Percentiles rank a stretch among this genome's conserved stretches.
These are phyloP conservation scores for Beta lomatogona DNA, from an alignment of 179 eudicot species.

Conservation along the genomic window DNA sequence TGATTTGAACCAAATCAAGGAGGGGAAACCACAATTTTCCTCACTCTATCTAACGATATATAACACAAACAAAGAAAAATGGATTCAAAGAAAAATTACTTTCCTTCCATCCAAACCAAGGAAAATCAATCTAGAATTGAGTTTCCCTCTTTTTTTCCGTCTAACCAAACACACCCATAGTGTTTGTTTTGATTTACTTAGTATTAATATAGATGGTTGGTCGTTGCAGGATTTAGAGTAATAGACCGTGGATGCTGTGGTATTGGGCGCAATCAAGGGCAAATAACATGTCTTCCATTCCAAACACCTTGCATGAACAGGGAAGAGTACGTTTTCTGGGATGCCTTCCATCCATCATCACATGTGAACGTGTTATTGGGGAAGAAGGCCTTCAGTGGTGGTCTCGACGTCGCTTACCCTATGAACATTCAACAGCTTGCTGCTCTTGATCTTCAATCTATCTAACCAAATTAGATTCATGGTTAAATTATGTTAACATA, in stretches of 20 bases:
- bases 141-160: too few species aligned
- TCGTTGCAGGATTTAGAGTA: constrained; percentile 57
- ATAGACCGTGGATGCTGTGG: constrained; percentile 74
- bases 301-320: constrained; percentile 59
- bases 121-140: too few species aligned
- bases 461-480: neutral
- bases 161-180: too few species aligned
- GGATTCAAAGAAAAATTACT: too few species aligned
- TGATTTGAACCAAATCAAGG: too few species aligned
- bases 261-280: constrained; percentile 69
- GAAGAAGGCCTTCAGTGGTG: constrained; percentile 41
- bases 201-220: neutral
- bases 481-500: neutral
- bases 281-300: constrained; percentile 76
- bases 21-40: too few species aligned
- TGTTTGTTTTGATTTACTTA: too few species aligned
- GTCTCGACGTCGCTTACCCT: constrained; percentile 34
- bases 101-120: too few species aligned
- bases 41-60: too few species aligned
- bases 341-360: constrained; percentile 75
- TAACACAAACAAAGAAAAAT: too few species aligned
- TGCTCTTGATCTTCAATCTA: constrained; percentile 27
- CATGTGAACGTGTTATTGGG: constrained; percentile 42
- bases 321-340: constrained; percentile 72
- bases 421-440: constrained; percentile 51